Percentiles rank a stretch among this genome's conserved stretches.
phyloP scores from a whole-genome alignment of 371 early-diverging fungal genomes.

The Haplosporangium sp. region DNA sequence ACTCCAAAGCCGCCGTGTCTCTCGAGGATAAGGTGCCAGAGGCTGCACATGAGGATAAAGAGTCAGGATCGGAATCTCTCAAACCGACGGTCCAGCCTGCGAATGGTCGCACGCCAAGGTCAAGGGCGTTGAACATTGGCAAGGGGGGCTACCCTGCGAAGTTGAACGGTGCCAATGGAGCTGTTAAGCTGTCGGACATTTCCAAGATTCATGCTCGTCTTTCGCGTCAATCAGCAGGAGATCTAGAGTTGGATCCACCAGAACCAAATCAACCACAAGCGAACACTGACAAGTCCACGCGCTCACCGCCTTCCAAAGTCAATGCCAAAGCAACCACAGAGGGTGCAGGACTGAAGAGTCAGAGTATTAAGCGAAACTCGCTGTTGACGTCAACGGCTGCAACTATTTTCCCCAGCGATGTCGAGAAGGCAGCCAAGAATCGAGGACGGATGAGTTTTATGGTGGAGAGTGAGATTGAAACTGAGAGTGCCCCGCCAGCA shows the following conservation, averaged over 20 bases:
- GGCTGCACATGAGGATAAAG: not conserved
- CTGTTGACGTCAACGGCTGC: slow-evolving; percentile 17
- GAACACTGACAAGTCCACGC: not conserved
- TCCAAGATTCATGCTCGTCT: slow-evolving; percentile 36
- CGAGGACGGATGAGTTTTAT: slow-evolving; percentile 53
- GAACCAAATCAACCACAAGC: not conserved
- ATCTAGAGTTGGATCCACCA: not conserved
- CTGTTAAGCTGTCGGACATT: slow-evolving; percentile 25
- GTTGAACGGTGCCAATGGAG: slow-evolving; percentile 6
- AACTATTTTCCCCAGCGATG: slow-evolving; percentile 33
- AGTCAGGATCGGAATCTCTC: not conserved
- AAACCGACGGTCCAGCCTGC: too few relatives aligned
- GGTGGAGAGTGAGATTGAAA: slow-evolving; percentile 51
- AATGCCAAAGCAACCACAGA: not conserved
- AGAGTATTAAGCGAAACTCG: slow-evolving; percentile 26
- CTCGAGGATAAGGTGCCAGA: slow-evolving; percentile 1
- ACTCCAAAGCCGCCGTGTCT: not conserved
- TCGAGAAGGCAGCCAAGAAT: slow-evolving; percentile 43
- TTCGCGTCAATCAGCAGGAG: slow-evolving; percentile 27
- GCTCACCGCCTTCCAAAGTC: not conserved
- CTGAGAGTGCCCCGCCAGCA: too few relatives aligned
- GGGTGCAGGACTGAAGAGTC: not conserved
- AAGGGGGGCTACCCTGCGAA: slow-evolving; percentile 42
- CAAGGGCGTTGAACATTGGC: not conserved
- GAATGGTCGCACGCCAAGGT: not conserved